phyloP scores from a whole-genome alignment of 768 basidiomycete species.

The Boletus bicolor region DNA sequence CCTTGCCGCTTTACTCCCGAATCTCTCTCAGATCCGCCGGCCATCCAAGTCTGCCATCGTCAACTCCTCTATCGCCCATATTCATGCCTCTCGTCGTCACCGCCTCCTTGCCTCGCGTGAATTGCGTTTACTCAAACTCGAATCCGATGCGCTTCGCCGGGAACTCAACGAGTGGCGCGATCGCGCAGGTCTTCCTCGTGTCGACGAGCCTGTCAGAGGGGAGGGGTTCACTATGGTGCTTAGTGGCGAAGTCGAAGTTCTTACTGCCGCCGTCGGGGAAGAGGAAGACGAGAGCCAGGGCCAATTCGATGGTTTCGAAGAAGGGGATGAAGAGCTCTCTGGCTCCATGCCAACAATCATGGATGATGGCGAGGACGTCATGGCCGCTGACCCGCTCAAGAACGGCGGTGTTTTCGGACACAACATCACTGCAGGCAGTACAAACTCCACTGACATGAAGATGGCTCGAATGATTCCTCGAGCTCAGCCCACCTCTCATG shows the following conservation, averaged over 20 bases:
- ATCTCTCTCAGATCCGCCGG: conserved; percentile 85
- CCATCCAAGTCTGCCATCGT: conserved; percentile 97
- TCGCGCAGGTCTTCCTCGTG: conserved; percentile 63
- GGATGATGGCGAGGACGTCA: conserved; percentile 33
- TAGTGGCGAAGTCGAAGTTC: conserved; percentile 66
- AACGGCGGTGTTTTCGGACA: conserved; percentile 32
- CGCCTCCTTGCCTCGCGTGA: conserved; percentile 79
- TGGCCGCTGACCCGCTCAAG: conserved; percentile 29
- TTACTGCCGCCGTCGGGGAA: conserved; percentile 50
- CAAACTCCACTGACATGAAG: conserved; percentile 28
- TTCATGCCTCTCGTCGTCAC: conserved; percentile 79
- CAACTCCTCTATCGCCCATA: conserved; percentile 89
- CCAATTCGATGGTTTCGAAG: conserved; percentile 37
- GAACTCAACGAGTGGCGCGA: conserved; percentile 95
- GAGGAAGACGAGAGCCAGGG: conserved; percentile 50
- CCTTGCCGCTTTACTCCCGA: conserved; percentile 87
- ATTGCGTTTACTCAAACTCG: conserved; percentile 71
- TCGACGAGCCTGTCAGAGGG: conserved; percentile 70
- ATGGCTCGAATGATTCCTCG: conserved; percentile 27
- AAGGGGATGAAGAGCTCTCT: conserved; percentile 41
- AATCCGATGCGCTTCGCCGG: conserved; percentile 81
- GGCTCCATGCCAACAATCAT: conserved; percentile 23
- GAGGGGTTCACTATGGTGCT: conserved; percentile 73
- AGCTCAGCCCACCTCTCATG: conserved; percentile 23
- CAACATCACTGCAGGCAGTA: conserved; percentile 28